Base-by-base conservation (phyloP, 352 stramenopile species). In the Pythium myriotylum region DNA sequence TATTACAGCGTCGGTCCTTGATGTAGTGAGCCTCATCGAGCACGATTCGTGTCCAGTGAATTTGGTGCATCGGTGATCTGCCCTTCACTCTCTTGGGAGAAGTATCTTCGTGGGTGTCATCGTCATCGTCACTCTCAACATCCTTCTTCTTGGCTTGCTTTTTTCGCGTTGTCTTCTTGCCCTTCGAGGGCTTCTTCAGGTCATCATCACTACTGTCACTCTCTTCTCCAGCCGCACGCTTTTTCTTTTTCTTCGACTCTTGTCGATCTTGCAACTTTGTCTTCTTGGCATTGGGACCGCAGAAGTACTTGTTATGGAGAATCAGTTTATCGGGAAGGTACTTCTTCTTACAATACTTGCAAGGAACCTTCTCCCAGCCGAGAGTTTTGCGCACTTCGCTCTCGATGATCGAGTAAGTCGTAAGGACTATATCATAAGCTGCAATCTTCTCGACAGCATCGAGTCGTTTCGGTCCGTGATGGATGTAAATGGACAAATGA, bases 381-480 rank as follows among this genome's bases (percentile, higher is more conserved):
- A 92, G 74, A 14, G 76, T 89, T 56, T 92, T 90, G n/a, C 84
- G 82, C 23, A 84, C 77, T 59, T 99, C 97, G 46, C 63, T 89
- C 64, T 98, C 88, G 26, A 98, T 81, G 52, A 98, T 96, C 2
- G 91, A 98, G 76, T 99, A 99, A 0, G 97, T 99, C 3, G 98
- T 99, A 1, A 99, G 81, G 5, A 99, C 95, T 32, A 99, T 88
- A 62, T 99, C 98, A 64, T 98, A 98, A 27, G 93, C 94, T 9
- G 79, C 81, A 42, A 99, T 92, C 49, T 92, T 79, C 45, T 71
- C 61, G n/a, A 83, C 59, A 0, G 79, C 60, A 45, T 81, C 65
- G 29, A 79, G 67, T n/a, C 75, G 86, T 75, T 98, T 97, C 6
- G 79, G 62, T 5, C 97, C 97, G 72, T 99, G 97, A 74, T 99